phyloP scores from a whole-genome alignment of 2,329 filamentous ascomycete species.

The Fusarium pseudonygamai region DNA sequence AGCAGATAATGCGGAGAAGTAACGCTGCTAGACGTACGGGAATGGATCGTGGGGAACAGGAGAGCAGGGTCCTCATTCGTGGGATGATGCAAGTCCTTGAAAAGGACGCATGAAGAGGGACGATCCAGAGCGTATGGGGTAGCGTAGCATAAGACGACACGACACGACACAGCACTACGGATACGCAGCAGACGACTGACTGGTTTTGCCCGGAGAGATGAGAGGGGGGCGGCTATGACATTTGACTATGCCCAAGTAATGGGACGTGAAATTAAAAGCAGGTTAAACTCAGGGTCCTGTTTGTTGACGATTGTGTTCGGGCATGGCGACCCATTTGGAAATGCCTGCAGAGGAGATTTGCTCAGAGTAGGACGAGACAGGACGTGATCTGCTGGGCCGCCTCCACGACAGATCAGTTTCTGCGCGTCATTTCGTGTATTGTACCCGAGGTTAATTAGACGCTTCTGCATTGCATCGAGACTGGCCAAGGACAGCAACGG shows the following conservation, averaged over 20 bases:
- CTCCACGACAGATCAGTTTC: slow-evolving; percentile 24
- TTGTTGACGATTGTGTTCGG: slow-evolving; percentile 9
- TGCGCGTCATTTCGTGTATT: slow-evolving; percentile 26
- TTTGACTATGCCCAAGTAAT: background rate
- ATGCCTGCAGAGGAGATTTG: slow-evolving; percentile 10
- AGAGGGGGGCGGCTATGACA: slow-evolving; percentile 26
- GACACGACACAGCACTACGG: background rate
- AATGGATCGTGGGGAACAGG: slow-evolving; percentile 35
- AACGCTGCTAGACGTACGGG: slow-evolving; percentile 16
- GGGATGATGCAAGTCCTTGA: slow-evolving; percentile 34
- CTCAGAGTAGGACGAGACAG: slow-evolving; percentile 1
- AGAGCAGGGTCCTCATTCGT: slow-evolving; percentile 25
- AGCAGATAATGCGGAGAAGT: slow-evolving; percentile 31
- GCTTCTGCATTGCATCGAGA: background rate
- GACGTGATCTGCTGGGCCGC: slow-evolving; percentile 28
- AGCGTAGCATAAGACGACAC: slow-evolving; percentile 14
- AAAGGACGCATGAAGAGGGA: slow-evolving; percentile 26
- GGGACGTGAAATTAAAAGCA: slow-evolving; percentile 25
- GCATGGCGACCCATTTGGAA: slow-evolving; percentile 27
- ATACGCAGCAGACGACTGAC: background rate
- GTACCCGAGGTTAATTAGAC: slow-evolving; percentile 29
- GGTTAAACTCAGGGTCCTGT: slow-evolving; percentile 31
- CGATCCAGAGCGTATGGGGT: slow-evolving; percentile 32
- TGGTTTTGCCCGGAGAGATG: slow-evolving; percentile 8
- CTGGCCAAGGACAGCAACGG: background rate